A percentile compares a stretch with the other conserved stretches of the same genome.
phyloP scores from a whole-genome alignment of 2,329 filamentous ascomycete species.

The Rhytidhysteron rufulum region DNA sequence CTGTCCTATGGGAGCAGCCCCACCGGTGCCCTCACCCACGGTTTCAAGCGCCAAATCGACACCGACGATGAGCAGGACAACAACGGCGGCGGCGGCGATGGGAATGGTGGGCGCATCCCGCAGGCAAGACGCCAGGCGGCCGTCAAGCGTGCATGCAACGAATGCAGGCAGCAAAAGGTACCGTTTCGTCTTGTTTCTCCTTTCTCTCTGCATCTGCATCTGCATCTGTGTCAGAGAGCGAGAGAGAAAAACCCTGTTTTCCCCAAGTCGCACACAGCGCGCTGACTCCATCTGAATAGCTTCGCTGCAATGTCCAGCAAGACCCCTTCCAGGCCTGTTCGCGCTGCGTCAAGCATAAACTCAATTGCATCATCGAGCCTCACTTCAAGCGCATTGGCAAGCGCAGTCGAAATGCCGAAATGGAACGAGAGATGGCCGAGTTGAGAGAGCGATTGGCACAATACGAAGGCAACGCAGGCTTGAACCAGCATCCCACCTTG shows the following conservation, averaged over 20 bases:
- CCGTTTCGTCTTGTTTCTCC: constrained; percentile 10
- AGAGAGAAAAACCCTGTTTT: background rate
- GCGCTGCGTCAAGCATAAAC: constrained; percentile 72
- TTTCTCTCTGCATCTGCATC: background rate
- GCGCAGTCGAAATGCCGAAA: constrained; percentile 77
- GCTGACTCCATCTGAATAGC: constrained; percentile 44
- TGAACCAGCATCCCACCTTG: constrained; percentile 19
- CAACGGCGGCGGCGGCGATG: constrained; percentile 17
- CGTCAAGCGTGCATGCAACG: constrained; percentile 74
- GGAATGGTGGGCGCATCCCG: constrained; percentile 15
- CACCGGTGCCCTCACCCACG: constrained; percentile 23
- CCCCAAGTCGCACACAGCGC: constrained; percentile 2
- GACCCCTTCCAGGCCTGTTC: constrained; percentile 75
- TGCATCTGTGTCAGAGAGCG: background rate
- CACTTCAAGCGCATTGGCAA: constrained; percentile 85
- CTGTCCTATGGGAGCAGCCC: constrained; percentile 24
- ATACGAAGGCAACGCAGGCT: constrained; percentile 50
- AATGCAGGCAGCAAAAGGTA: constrained; percentile 84
- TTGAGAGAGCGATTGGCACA: constrained; percentile 56
- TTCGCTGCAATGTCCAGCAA: constrained; percentile 80
- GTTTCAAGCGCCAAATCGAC: constrained; percentile 35
- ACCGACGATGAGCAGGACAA: constrained; percentile 34
- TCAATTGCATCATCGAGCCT: constrained; percentile 81
- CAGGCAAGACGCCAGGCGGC: constrained; percentile 27
- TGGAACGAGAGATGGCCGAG: constrained; percentile 74